Evolutionary conservation across 1,139 yeast species (phyloP).

Genomic region (Yamadazyma oceani): DNA sequence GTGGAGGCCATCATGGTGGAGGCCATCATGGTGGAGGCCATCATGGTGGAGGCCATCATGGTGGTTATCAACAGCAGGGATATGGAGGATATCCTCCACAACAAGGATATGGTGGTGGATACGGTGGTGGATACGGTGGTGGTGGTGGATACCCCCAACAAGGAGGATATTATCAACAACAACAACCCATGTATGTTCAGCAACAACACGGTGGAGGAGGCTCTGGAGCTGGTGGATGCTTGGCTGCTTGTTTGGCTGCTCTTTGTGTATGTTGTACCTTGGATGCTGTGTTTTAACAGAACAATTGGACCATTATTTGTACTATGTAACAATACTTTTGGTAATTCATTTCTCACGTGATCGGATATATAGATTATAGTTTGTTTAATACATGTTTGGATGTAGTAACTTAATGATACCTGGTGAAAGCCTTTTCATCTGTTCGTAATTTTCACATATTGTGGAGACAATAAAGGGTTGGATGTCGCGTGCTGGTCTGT

Average conservation of each 20-base stretch:
- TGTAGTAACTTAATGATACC: no score
- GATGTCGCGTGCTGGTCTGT: no score
- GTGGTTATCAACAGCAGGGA: conserved; percentile 20
- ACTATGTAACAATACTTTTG: no score
- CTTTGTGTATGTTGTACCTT: conserved; percentile 73
- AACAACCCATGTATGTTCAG: conserved; percentile 62
- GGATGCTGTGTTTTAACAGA: conserved; percentile 63
- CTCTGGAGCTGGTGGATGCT: conserved; percentile 47
- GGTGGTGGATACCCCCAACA: conserved; percentile 29
- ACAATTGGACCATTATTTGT: no score
- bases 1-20: conserved; percentile 26
- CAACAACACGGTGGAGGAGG: conserved; percentile 10
- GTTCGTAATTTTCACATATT: no score
- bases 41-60: conserved; percentile 19
- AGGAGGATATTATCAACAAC: conserved; percentile 44
- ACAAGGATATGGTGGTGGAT: conserved; percentile 33
- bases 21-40: conserved; percentile 34
- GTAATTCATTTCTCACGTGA: no score
- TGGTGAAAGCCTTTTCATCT: no score
- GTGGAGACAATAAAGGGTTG: no score
- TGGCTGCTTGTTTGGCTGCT: conserved; percentile 71
- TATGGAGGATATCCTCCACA: conserved; percentile 19
- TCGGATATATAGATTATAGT: no score
- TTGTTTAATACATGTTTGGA: no score
- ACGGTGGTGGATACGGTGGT: conserved; percentile 39